phyloP scores from a whole-genome alignment of 257 asterid species.

The Rhazya stricta region DNA sequence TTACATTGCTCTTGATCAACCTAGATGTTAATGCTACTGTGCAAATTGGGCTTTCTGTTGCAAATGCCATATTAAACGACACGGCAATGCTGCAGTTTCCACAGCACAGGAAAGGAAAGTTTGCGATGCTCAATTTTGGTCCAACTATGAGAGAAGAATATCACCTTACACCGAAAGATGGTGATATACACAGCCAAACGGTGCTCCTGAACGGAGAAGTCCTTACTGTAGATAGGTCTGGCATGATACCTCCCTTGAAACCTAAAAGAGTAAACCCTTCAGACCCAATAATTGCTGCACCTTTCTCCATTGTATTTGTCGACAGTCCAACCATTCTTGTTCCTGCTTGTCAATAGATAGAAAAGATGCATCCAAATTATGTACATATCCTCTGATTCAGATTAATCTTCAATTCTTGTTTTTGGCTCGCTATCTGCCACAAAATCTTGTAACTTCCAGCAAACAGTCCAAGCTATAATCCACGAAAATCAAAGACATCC shows the following conservation, averaged over 20 bases:
- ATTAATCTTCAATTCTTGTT: not conserved
- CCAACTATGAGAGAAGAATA: constrained; percentile 40
- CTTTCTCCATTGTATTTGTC: constrained; percentile 67
- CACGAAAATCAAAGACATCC: too few species aligned
- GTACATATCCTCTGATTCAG: not conserved
- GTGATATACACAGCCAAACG: constrained; percentile 72
- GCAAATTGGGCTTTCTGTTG: constrained; percentile 39
- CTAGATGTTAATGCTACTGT: constrained; percentile 50
- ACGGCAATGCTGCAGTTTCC: constrained; percentile 5
- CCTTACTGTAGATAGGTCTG: constrained; percentile 42
- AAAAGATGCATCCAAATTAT: not conserved
- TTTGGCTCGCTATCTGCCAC: too few species aligned
- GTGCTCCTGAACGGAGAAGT: constrained; percentile 64
- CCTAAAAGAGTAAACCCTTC: constrained; percentile 38
- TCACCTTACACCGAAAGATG: constrained; percentile 62
- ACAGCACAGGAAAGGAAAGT: constrained; percentile 16
- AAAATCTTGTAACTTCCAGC: too few species aligned
- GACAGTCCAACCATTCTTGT: constrained; percentile 48
- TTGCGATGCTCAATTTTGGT: not conserved
- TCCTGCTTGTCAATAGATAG: constrained; percentile 48
- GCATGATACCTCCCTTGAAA: constrained; percentile 54
- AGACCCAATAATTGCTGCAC: constrained; percentile 49
- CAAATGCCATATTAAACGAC: constrained; percentile 29
- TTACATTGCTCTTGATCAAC: constrained; percentile 70
- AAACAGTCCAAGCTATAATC: too few species aligned